Base-by-base conservation (phyloP, 2,329 filamentous ascomycete genomes). In the Aspergillus costaricaensis region DNA sequence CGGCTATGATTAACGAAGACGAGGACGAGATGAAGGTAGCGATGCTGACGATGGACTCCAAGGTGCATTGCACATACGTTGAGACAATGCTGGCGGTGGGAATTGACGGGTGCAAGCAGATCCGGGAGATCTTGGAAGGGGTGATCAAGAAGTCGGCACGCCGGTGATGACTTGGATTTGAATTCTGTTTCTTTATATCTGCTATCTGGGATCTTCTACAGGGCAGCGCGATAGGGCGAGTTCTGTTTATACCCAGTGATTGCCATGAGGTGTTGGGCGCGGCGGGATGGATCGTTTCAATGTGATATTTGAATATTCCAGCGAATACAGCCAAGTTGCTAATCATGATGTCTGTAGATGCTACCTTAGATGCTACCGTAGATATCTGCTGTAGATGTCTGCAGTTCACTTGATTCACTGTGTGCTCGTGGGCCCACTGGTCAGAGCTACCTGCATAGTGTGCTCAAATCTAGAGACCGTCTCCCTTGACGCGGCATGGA, bases 21-120 rank as follows among this genome's bases (percentile, higher is more conserved):
- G 74, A 74, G 52, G 72, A 75, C 21, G 73, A 76, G 21, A 77
- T 74, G 72, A 88, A 88, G 68, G 88, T 98, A 2, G 88, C 86
- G 2, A 89, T 93, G 6, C 78, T 96, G 64, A 85, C 93, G 12
- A 91, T 96, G 83, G 95, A 98, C 82, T 95, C 89, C 57, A 86
- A 91, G 51, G 88, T 96, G n/a, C 90, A 96, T 76, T 86, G 90
- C 64, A 76, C 76, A 15, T 85, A 92, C 59, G 74, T 98, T 61
- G 94, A 99, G 79, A 91, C 91, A 1, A 96, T 99, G 93, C 80
- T 99, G 68, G 92, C 91, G 0, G 92, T 96, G 1, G 94, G 90
- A 0, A 87, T 97, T 52, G 93, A 97, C 74, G 95, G 93, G 5
- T 98, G 94, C 76, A 92, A 89, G 77, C 89, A 93, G 73, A 88